A percentile compares a stretch with the other conserved stretches of the same genome.
Conservation (phyloP, 148 eudicot species). For the Spergularia bocconei region DNA sequence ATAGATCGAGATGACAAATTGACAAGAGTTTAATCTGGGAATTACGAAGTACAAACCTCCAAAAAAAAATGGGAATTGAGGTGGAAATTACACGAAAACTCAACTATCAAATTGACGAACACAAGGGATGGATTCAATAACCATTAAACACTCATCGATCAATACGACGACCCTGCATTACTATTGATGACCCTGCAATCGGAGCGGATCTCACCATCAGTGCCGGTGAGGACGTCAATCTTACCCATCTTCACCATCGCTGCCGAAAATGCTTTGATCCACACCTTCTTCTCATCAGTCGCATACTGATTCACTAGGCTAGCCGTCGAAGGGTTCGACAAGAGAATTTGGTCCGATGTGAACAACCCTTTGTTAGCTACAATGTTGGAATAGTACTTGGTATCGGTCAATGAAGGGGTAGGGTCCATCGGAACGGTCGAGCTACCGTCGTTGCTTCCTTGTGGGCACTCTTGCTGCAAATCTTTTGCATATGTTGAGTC, state of each 20-base stretch:
- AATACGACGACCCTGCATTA: no score
- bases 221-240: constrained; percentile 43
- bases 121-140: no score
- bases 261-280: constrained; percentile 43
- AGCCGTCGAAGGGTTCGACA: constrained; percentile 30
- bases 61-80: no score
- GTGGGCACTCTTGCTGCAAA: constrained; percentile 50
- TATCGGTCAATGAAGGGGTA: constrained; percentile 21
- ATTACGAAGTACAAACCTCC: no score
- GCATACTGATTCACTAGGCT: constrained; percentile 44
- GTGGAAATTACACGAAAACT: no score
- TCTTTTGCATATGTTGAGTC: constrained; percentile 40
- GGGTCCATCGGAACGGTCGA: constrained; percentile 39
- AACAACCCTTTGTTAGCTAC: constrained; percentile 19
- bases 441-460: constrained; percentile 31
- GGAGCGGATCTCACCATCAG: constrained; percentile 23
- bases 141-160: no score
- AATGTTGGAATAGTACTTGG: constrained; percentile 17
- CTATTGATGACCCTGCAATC: constrained; percentile 22
- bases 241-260: constrained; percentile 71
- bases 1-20: no score
- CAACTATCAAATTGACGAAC: no score
- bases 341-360: constrained; percentile 39
- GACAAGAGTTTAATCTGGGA: no score
- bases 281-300: constrained; percentile 10